Base-by-base conservation (phyloP, 2,329 filamentous ascomycete species). In the Didymella glomerata region DNA sequence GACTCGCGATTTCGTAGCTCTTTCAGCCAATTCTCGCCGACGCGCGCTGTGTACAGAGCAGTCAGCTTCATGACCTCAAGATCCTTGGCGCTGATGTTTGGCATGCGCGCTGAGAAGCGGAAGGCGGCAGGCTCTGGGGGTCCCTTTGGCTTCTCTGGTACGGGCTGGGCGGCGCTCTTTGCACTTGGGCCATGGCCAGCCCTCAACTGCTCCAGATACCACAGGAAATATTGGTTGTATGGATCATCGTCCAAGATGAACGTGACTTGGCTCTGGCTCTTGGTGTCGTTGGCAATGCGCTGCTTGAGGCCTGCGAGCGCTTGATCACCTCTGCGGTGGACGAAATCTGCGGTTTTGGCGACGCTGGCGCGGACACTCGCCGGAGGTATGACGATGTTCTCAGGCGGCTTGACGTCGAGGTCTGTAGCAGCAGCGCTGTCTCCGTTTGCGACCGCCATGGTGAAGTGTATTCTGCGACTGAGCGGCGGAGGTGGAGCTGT, bases 71-170 rank as follows among this genome's bases (percentile, higher is more conserved):
- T 81, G 24, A 89, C 83, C 52, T 88, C 87, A 61, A 98, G 81
- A 83, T 99, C 95, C 78, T 96, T 91, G 65, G 96, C 92, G 79
- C 90, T 97, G 80, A 99, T 97, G 68, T 93, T 94, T 57, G 95
- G 95, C 92, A 98, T 97, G 75, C 93, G 90, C 68, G 95, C 93
- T 55, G 92, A 97, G 81, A 97, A 99, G 68, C 91, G 87, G 73
- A 96, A 98, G 70, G 93, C 90, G 57, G 90, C 86, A 16, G 95
- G 95, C 72, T 93, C 88, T 42, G 90, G 88, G 8, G 94, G 94
- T 22, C 93, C 94, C 77, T 90, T 86, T 42, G 92, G 89, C 74
- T 90, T 92, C 76, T 86, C 85, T 48, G 78, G 82, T 67, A 81
- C 62, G 11, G 57, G 62, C 14, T 57, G 61, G 40, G 64, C 57